Base-by-base conservation (phyloP, 2,329 filamentous ascomycete genomes). In the Phaeosphaeria sp. region DNA sequence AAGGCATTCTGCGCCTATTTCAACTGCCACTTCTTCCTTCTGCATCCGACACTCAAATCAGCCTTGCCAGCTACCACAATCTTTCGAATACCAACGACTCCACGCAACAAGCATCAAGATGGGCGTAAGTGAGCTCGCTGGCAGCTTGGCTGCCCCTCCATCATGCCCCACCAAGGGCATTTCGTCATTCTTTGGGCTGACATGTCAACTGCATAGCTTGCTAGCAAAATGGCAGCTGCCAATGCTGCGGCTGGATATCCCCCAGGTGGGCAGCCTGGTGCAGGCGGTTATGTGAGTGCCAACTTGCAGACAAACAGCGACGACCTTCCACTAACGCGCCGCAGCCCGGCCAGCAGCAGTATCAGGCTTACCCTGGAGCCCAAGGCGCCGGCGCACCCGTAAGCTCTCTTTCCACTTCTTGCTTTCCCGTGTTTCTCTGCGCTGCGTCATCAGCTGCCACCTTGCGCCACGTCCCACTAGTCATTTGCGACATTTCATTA, bases 341-440 rank as follows among this genome's bases (percentile, higher is more conserved):
- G 45, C 53, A 81, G 79, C 79, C 78, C 64, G 76, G 78, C 51
- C 80, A 83, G 65, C 77, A 74, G 59, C 79, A 81, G 69, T 87
- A 87, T 76, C 84, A 87, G 78, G 81, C 84, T 64, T 87, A 84
- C 72, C 81, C 80, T 66, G 67, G 69, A 61, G 86, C 83, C 71
- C 80, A 79, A 62, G 81, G 80, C 67, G 73, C 75, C 67, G 68
- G 70, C 60, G 67, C 71, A 68, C 68, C 67, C 67, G 75, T 76
- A 75, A 77, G 40, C 40, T 21, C 40, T 43, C 40, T 43, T 43
- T 46, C 44, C 17, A 64, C 60, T 60, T 61, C 59, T 68, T 65
- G 61, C 53, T 63, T 64, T 49, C 40, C 56, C 60, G 61, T 71
- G 55, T 61, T 69, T 61, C 71, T 66, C 25, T 49, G 52, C 47